phyloP scores from a whole-genome alignment of 768 basidiomycete genomes.

The Leccinum pellstonianum region DNA sequence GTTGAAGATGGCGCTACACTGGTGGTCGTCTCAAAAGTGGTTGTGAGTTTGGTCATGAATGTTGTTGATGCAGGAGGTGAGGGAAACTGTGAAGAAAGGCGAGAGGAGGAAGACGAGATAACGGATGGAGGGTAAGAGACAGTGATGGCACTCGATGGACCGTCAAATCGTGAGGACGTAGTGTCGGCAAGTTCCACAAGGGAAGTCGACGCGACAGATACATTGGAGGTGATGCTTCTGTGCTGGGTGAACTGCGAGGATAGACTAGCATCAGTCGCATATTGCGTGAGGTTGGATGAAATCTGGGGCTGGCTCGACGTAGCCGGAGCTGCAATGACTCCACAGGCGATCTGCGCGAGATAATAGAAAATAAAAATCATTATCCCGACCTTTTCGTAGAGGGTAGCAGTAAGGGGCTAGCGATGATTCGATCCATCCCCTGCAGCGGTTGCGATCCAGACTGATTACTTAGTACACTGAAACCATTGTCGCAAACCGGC shows the following conservation, averaged over 20 bases:
- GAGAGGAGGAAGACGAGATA: not conserved
- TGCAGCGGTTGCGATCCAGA: slow-evolving; percentile 7
- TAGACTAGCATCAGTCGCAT: not conserved
- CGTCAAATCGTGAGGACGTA: not conserved
- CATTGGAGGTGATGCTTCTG: not conserved
- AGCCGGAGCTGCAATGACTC: slow-evolving; percentile 11
- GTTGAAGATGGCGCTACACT: slow-evolving; percentile 1
- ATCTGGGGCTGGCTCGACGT: slow-evolving; percentile 4
- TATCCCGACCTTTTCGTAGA: not conserved
- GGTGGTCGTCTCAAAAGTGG: slow-evolving; percentile 12
- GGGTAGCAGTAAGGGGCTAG: not conserved
- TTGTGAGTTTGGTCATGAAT: slow-evolving; percentile 12
- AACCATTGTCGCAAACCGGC: slow-evolving; percentile 9
- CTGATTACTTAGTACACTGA: not conserved
- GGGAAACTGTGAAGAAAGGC: not conserved
- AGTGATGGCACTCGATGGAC: not conserved
- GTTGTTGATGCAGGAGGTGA: not conserved
- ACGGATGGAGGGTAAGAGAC: not conserved
- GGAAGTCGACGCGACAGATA: not conserved
- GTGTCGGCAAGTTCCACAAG: not conserved
- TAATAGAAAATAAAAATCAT: slow-evolving; percentile 11
- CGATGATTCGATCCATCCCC: not conserved
- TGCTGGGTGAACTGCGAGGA: not conserved
- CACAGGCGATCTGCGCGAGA: slow-evolving; percentile 20
- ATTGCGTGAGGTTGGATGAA: not conserved